Evolutionary conservation across 768 basidiomycete species (phyloP).

Genomic region (Termitomyces sp.): DNA sequence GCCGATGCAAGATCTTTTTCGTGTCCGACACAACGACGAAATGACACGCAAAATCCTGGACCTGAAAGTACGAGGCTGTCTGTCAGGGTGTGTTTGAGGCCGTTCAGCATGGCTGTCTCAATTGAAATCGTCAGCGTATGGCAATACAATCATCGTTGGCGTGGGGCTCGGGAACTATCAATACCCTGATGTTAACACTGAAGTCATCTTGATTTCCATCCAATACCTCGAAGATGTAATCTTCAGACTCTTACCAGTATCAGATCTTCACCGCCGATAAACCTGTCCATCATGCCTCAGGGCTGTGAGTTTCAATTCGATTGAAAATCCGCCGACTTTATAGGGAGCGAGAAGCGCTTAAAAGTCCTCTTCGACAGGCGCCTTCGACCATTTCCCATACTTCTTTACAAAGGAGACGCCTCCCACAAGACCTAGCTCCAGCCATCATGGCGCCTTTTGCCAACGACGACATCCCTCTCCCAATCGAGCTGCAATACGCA

Average conservation of each 20-base stretch:
- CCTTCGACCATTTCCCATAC: background rate
- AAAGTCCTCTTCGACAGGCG: background rate
- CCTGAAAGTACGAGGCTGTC: background rate
- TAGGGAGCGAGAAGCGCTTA: constrained; percentile 2
- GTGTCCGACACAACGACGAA: background rate
- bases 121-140: background rate
- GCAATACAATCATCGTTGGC: background rate
- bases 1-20: constrained; percentile 2
- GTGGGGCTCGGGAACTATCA: background rate
- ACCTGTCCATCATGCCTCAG: constrained; percentile 5
- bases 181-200: background rate
- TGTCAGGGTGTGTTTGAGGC: background rate
- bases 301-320: background rate
- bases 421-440: background rate
- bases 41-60: background rate
- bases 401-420: background rate
- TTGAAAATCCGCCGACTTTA: constrained; percentile 4
- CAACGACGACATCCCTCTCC: constrained; percentile 7
- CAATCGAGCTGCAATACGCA: constrained; percentile 19
- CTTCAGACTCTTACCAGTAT: background rate
- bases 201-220: background rate
- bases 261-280: background rate
- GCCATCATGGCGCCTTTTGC: background rate
- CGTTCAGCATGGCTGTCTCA: too few species aligned
- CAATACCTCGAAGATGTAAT: background rate